Conservation (phyloP, 1,139 yeast species). For the Chernovozyma aurita region DNA sequence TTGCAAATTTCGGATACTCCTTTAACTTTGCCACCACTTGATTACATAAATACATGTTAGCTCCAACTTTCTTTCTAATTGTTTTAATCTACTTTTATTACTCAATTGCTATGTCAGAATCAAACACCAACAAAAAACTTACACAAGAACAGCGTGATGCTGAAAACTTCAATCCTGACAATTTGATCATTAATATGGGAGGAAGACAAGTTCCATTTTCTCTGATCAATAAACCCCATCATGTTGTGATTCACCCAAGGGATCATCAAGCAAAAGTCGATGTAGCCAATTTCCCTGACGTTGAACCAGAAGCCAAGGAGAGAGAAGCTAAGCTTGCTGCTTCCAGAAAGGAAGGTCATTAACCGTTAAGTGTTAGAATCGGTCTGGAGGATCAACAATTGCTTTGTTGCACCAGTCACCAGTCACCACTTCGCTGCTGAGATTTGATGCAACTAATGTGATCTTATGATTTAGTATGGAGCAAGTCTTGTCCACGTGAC, state of each 20-base stretch:
- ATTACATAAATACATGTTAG: no score
- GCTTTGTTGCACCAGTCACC: no score
- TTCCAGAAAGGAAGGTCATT: no score
- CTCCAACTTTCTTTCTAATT: background rate
- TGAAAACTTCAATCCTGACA: conserved; percentile 17
- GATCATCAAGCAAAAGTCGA: conserved; percentile 9
- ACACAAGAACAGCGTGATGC: conserved; percentile 15
- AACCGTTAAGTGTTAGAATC: no score
- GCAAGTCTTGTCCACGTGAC: no score
- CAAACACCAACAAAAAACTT: conserved; percentile 7
- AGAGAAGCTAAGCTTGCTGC: conserved; percentile 16
- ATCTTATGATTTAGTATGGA: no score
- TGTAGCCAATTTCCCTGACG: conserved; percentile 20
- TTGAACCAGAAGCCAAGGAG: conserved; percentile 27
- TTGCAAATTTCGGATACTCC: no score
- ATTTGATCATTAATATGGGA: conserved; percentile 30
- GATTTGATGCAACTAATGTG: no score
- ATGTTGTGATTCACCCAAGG: conserved; percentile 32
- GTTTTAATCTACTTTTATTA: background rate
- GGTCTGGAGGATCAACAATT: no score
- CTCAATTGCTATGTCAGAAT: conserved; percentile 5
- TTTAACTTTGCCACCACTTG: conserved; percentile 1
- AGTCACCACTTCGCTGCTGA: no score
- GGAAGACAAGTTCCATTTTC: conserved; percentile 35
- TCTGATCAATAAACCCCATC: conserved; percentile 38